These are phyloP conservation scores for Aspergillus sp. DNA, from an alignment of 2,329 filamentous ascomycete species.

Conservation along the genomic window DNA sequence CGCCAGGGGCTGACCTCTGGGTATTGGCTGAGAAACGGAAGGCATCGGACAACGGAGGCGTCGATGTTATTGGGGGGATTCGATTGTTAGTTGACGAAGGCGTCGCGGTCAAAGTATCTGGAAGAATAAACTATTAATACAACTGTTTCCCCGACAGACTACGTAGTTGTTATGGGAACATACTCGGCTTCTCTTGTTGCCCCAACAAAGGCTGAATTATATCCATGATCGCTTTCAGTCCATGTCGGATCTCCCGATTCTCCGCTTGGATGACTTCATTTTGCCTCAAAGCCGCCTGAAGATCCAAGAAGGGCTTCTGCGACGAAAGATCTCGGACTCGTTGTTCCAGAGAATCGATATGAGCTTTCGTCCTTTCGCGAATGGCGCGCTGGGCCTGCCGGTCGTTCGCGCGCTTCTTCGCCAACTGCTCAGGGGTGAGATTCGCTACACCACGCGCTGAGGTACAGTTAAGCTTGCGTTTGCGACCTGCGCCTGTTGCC, in stretches of 20 bases:
- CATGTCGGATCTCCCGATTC: conserved; percentile 74
- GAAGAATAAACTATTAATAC: neutral
- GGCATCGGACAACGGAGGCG: conserved; percentile 31
- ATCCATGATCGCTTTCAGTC: conserved; percentile 65
- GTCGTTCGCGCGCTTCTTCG: conserved; percentile 88
- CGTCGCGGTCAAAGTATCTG: conserved; percentile 19
- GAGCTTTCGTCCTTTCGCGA: conserved; percentile 75
- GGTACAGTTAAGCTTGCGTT: conserved; percentile 45
- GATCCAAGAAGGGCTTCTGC: conserved; percentile 80
- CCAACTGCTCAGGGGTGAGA: conserved; percentile 82
- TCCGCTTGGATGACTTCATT: conserved; percentile 77
- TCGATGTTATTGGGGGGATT: conserved; percentile 21
- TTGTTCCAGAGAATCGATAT: conserved; percentile 73
- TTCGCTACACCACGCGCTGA: conserved; percentile 76
- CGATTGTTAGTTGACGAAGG: conserved; percentile 19
- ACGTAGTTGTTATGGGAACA: conserved; percentile 9
- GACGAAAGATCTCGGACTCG: conserved; percentile 74
- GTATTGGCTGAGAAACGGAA: conserved; percentile 25
- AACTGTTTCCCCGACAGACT: neutral
- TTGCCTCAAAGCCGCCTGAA: conserved; percentile 72
- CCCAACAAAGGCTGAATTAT: conserved; percentile 49
- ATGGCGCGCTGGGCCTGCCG: conserved; percentile 85
- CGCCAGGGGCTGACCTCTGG: conserved; percentile 22
- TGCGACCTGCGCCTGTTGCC: conserved; percentile 34
- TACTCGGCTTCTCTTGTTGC: conserved; percentile 48